Evolutionary conservation across 2,329 filamentous ascomycete genomes (phyloP).

Genomic region (Aspergillus clavatus): DNA sequence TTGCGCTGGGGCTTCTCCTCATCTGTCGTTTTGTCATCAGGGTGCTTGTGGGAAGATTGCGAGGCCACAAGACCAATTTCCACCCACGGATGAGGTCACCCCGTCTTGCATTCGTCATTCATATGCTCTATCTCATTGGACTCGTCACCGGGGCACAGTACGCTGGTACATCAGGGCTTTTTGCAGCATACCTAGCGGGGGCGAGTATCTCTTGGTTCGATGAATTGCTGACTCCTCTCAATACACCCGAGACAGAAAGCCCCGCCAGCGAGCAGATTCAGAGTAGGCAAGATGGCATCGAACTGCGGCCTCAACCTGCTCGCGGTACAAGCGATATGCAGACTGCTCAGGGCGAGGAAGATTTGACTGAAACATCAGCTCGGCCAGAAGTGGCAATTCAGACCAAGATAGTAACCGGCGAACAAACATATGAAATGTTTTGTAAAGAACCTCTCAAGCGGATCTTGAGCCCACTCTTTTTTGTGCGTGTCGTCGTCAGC

Average conservation of each 20-base stretch:
- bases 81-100: conserved; percentile 7
- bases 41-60: conserved; percentile 8
- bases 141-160: conserved; percentile 48
- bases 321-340: neutral
- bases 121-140: conserved; percentile 44
- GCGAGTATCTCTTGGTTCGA: conserved; percentile 50
- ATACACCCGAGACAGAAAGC: neutral
- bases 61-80: conserved; percentile 3
- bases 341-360: neutral
- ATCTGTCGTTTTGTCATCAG: conserved; percentile 20
- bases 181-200: conserved; percentile 56
- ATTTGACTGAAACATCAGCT: neutral
- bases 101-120: conserved; percentile 36
- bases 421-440: conserved; percentile 43
- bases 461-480: conserved; percentile 68
- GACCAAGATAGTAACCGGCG: conserved; percentile 15
- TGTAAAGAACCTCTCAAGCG: conserved; percentile 44
- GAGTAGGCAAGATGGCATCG: neutral
- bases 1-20: conserved; percentile 26
- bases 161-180: conserved; percentile 53
- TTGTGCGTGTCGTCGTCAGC: conserved; percentile 47
- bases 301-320: neutral
- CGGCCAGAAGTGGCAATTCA: neutral
- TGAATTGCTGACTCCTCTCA: conserved; percentile 7
- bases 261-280: neutral